Evolutionary conservation across 768 basidiomycete species (phyloP), one percentile per base, ranked within the genome.

Genomic region (Mycena floridula): DNA sequence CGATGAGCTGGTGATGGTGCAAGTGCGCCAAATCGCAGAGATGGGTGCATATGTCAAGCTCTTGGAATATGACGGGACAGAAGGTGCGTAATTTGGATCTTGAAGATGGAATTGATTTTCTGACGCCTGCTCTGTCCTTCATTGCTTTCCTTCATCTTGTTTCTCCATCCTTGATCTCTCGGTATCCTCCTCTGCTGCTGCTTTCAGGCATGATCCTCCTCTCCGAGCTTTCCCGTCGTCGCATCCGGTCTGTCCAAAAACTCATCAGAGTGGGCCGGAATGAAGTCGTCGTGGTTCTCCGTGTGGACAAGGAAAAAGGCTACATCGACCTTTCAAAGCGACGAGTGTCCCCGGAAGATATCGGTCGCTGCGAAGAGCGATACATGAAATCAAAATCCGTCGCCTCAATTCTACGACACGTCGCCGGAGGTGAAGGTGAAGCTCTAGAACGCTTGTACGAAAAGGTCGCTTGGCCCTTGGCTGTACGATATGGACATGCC

Each of bases 41-140:
- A 99, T 98, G 95, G 96, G 96, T 39, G 96, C 96, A 37, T 98
- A 99, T 63, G 96, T 99, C 51, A 97, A 97, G 60, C 75, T 99
- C 54, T 85, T 98, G 55, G 95, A 97, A 66, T 98, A 99, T 59
- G 95, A 99, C 64, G 94, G 94, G 61, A 96, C 94, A 42, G 96
- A 99, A 63, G 96, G n/a, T n/a, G n/a, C n/a, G n/a, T n/a, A n/a
- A n/a, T n/a, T n/a, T n/a, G n/a, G n/a, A n/a, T n/a, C n/a, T n/a
- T n/a, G n/a, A n/a, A n/a, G n/a, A n/a, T n/a, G n/a, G n/a, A n/a
- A n/a, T n/a, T n/a, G n/a, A n/a, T n/a, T n/a, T n/a, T n/a, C n/a
- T n/a, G n/a, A n/a, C n/a, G n/a, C n/a, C n/a, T n/a, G n/a, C n/a
- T n/a, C n/a, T n/a, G n/a, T n/a, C n/a, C n/a, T n/a, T n/a, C n/a